Evolutionary conservation across 176 grass and related monocot genomes (phyloP).

Genomic region (Dendrocalamus sinicus): DNA sequence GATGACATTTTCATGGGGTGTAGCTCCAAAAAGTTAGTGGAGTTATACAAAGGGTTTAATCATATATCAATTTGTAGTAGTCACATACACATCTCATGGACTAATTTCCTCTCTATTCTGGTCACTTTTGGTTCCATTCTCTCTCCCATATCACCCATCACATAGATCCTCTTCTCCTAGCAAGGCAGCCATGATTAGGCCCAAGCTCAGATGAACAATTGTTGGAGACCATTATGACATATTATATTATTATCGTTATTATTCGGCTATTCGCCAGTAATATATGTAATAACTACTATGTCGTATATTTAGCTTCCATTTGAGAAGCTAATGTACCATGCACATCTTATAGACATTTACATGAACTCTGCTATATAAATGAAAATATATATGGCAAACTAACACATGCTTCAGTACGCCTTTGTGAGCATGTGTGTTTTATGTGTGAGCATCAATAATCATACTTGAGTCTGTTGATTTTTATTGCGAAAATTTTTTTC

Average conservation of each 20-base stretch:
- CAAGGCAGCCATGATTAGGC: constrained; percentile 39
- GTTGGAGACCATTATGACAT: background rate
- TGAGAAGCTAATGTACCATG: constrained; percentile 32
- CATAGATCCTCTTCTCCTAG: background rate
- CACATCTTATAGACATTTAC: constrained; percentile 4
- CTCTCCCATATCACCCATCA: background rate
- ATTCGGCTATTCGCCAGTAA: background rate
- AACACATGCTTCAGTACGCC: background rate
- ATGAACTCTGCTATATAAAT: background rate
- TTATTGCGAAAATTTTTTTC: background rate
- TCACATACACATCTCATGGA: constrained; percentile 14
- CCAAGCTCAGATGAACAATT: constrained; percentile 14
- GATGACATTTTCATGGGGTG: constrained; percentile 14
- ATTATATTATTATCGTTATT: background rate
- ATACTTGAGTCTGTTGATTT: background rate
- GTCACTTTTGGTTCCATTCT: background rate
- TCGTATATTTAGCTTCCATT: constrained; percentile 19
- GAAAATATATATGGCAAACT: background rate
- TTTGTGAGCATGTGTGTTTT: background rate
- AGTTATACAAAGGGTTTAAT: background rate
- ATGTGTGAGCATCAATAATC: background rate
- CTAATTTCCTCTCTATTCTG: background rate
- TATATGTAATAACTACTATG: constrained; percentile 39
- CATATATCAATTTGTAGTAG: background rate
- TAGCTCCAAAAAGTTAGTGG: constrained; percentile 40